Evolutionary conservation across 1,139 yeast genomes (phyloP).

Genomic region (Hansenula sp.): DNA sequence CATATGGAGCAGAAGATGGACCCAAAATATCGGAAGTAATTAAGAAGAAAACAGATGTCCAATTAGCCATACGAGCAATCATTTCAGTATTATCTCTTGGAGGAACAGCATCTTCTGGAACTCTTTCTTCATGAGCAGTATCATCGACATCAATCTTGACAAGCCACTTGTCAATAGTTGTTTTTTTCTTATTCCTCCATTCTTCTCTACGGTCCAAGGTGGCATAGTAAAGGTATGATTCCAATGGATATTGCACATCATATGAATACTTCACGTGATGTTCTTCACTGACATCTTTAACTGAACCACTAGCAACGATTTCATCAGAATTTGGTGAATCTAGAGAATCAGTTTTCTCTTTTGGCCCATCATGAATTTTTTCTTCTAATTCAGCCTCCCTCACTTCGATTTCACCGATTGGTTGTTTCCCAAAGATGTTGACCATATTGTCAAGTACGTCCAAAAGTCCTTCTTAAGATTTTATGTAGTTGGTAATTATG

Average conservation of each 20-base stretch:
- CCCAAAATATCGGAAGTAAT: conserved; percentile 45
- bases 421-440: too few relatives aligned
- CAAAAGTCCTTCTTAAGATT: too few relatives aligned
- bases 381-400: too few relatives aligned
- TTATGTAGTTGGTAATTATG: too few relatives aligned
- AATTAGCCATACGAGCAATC: conserved; percentile 28
- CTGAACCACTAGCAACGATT: not conserved
- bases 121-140: conserved; percentile 4
- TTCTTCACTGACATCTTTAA: not conserved
- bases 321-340: not conserved
- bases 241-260: conserved; percentile 18
- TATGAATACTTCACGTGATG: not conserved
- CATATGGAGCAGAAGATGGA: conserved; percentile 40
- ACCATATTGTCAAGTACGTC: too few relatives aligned
- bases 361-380: too few relatives aligned
- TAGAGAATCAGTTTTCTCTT: not conserved
- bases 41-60: conserved; percentile 36
- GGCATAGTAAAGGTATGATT: conserved; percentile 27
- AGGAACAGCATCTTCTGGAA: conserved; percentile 5
- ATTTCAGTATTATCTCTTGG: conserved; percentile 23
- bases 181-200: conserved; percentile 1
- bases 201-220: conserved; percentile 26
- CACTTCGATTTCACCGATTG: too few relatives aligned
- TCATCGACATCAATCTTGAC: conserved; percentile 1
- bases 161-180: conserved; percentile 2